Evolutionary conservation across 495 filamentous ascomycete genomes (phyloP), one percentile per base, ranked within the genome.

Genomic region (Aspergillus mulundensis): DNA sequence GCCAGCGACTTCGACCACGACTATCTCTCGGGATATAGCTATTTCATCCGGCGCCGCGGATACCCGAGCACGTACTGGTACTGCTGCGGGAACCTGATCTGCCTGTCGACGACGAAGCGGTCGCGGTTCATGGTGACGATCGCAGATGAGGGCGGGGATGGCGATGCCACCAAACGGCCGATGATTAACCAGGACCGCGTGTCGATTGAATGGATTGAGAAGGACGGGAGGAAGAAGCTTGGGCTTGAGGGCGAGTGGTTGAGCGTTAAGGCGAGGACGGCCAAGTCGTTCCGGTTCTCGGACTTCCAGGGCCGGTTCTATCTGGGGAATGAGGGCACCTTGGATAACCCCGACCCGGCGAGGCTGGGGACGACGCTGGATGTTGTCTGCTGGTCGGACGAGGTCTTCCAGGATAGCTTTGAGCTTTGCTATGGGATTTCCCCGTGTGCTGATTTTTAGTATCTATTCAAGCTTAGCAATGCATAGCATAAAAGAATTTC

Each of bases 1-100:
- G 24, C 25, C 5, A 24, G 34, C 34, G 48, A 50, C 20, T n/a
- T 39, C 7, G 48, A 50, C 19, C 48, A 50, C 21, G 48, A 50
- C 34, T 50, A 40, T 16, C 15, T 50, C 34, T 50, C 48, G 5
- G 48, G 48, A 18, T 23, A 40, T 16, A 50, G 48, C 34, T 50
- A 40, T 11, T 50, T 50, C 34, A 40, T 50, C 16, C 48, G 48
- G 1, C 48, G 48, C 48, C 7, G 48, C 1, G 48, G 48, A 1
- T 50, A 50, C 34, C 48, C 48, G 32, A 50, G 38, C 34, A 50
- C 48, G 2, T 50, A 40, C 34, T 50, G 48, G 48, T 50, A 50
- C 21, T 50, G 48, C 34, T 50, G 48, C 19, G 48, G 48, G 5
- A 50, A 50, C 20, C 48, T 50, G 5, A 39, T 50, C 48, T 50